Conservation (phyloP, 129 eudicot genomes). For the Dittrichia graveolens region DNA sequence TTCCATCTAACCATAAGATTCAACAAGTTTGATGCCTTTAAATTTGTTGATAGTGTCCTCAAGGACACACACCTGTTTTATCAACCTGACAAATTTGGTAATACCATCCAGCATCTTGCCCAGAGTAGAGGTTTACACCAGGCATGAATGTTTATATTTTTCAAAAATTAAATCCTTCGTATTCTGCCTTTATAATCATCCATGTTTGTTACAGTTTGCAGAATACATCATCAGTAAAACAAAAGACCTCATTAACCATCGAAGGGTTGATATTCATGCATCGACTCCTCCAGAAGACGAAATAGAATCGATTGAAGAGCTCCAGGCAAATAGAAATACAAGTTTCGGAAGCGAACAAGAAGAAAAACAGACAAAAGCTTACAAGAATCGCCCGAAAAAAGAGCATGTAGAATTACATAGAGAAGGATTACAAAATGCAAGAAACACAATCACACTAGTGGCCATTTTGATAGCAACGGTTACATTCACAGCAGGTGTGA, state of each 20-base stretch:
- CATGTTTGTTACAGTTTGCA: conserved; percentile 28
- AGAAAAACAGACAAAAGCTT: not conserved
- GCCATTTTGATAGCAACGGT: conserved; percentile 39
- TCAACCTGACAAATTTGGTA: conserved; percentile 33
- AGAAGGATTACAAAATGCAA: conserved; percentile 37
- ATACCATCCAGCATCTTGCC: conserved; percentile 35
- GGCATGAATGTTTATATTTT: not conserved
- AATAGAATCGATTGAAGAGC: not conserved
- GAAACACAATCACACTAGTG: conserved; percentile 39
- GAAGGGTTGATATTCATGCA: not conserved
- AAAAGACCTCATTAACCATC: conserved; percentile 26
- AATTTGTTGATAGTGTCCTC: conserved; percentile 11
- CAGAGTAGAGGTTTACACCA: conserved; percentile 15
- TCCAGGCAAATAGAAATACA: conserved; percentile 2
- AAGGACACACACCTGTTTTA: conserved; percentile 34
- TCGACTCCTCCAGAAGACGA: not conserved
- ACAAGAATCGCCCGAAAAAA: conserved; percentile 26
- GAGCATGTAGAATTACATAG: conserved; percentile 20
- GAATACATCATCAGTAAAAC: conserved; percentile 23
- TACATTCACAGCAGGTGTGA: conserved; percentile 41
- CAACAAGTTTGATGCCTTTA: conserved; percentile 29
- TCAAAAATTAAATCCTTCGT: no score
- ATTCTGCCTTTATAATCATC: not conserved
- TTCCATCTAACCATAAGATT: conserved; percentile 35
- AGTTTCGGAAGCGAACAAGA: not conserved